Base-by-base conservation (phyloP, 2,329 filamentous ascomycete genomes). In the Fusarium robinianum region DNA sequence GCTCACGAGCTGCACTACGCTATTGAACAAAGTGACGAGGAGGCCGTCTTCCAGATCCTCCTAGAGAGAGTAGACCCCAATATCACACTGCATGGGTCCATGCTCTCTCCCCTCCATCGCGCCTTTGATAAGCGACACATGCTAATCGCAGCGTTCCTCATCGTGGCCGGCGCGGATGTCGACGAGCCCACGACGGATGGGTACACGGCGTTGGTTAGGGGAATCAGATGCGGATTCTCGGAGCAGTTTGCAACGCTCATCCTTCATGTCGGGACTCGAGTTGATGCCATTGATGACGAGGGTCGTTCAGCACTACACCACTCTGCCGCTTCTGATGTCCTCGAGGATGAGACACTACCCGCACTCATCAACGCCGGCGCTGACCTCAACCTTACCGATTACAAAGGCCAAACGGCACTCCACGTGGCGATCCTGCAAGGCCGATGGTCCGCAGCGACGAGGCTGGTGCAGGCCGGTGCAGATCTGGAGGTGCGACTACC, bases 211-310 rank as follows among this genome's bases (percentile, higher is more conserved):
- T 34, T 62, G 5, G 62, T 62, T 41, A 57, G 59, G 44, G 57
- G 59, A 8, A 62, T 62, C 41, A 61, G 56, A 24, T 61, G 59
- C 25, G 46, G 58, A 3, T 62, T 62, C 43, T 62, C 59, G 10
- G 59, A 62, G 25, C 59, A 62, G 16, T 62, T 62, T 43, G 59
- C 59, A 10, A 59, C 44, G 4, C 57, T 62, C 5, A 46, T 59
- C 8, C 17, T 62, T 8, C 55, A 62, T 19, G 48, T 61, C 33
- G 52, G 46, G 14, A 57, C 57, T 8, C 55, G 53, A 11, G 24
- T 62, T 21, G 41, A 62, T 33, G 49, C 57, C 4, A 46, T 62
- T 4, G 59, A 62, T 19, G 59, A 62, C 6, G 49, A 59, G 8
- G 59, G 59, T 2, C 52, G 51, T 22, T 53, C 57, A 15, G 59